Evolutionary conservation across 2,329 filamentous ascomycete species (phyloP).

Genomic region (Fusarium caatingaense): DNA sequence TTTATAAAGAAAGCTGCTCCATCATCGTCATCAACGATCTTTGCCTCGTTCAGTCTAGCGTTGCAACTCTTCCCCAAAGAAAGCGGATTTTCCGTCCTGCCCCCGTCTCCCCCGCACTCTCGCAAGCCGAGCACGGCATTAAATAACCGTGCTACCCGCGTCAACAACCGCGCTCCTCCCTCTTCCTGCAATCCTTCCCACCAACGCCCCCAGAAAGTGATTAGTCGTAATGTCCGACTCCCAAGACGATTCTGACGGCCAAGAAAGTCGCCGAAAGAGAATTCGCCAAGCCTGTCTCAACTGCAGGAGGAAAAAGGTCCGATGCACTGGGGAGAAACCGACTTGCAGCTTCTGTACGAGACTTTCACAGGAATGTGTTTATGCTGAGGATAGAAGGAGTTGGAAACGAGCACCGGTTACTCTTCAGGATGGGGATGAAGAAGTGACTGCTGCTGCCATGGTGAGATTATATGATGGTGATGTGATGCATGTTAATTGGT

Average conservation of each 20-base stretch:
- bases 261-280: slow-evolving; percentile 20
- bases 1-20: background rate
- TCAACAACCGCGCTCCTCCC: background rate
- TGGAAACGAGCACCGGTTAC: background rate
- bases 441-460: slow-evolving; percentile 1
- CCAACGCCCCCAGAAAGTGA: background rate
- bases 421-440: background rate
- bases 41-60: background rate
- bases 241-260: slow-evolving; percentile 20
- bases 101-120: background rate
- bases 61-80: background rate
- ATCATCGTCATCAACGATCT: background rate
- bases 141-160: slow-evolving; percentile 19
- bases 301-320: slow-evolving; percentile 23
- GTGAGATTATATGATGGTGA: background rate
- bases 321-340: slow-evolving; percentile 22
- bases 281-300: slow-evolving; percentile 26
- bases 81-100: background rate
- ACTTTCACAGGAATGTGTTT: slow-evolving; percentile 10
- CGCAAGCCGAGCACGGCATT: slow-evolving; percentile 7
- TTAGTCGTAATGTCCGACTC: slow-evolving; percentile 10
- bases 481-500: background rate
- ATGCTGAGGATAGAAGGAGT: slow-evolving; percentile 21
- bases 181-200: background rate
- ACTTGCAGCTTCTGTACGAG: slow-evolving; percentile 20